A percentile compares a stretch with the other conserved stretches of the same genome.
Evolutionary conservation across 2,329 filamentous ascomycete species (phyloP).

Genomic region (Cladosporium sp.): DNA sequence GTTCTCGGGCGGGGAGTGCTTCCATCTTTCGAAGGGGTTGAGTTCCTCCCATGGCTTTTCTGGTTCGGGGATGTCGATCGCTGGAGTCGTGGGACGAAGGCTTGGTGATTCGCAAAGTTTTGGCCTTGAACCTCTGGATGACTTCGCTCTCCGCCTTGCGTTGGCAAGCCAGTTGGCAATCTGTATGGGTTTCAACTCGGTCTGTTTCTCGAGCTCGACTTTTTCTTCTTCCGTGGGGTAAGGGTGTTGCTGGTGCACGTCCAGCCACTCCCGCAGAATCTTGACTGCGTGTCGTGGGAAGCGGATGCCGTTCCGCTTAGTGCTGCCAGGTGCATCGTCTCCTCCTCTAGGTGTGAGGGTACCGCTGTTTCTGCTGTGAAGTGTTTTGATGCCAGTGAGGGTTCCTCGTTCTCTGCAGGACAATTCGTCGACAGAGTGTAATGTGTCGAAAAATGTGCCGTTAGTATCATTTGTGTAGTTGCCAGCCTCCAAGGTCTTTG

Average conservation of each 20-base stretch:
- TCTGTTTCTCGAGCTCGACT: constrained; percentile 73
- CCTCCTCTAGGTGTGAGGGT: constrained; percentile 25
- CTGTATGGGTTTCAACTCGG: constrained; percentile 78
- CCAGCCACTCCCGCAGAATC: constrained; percentile 81
- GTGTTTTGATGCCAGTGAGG: constrained; percentile 42
- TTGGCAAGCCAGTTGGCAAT: constrained; percentile 94
- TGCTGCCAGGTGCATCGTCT: constrained; percentile 39
- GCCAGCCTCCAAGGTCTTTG: constrained; percentile 32
- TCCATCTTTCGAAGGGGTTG: constrained; percentile 69
- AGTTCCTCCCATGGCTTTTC: constrained; percentile 50
- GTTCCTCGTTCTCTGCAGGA: constrained; percentile 36
- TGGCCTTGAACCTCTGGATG: constrained; percentile 60
- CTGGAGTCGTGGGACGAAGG: constrained; percentile 60
- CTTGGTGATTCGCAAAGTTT: constrained; percentile 60
- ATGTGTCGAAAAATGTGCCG: constrained; percentile 48
- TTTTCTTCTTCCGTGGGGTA: constrained; percentile 90
- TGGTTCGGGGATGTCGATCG: constrained; percentile 71
- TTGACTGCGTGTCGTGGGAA: constrained; percentile 81
- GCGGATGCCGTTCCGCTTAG: constrained; percentile 61
- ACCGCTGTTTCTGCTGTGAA: constrained; percentile 32
- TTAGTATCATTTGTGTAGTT: constrained; percentile 31
- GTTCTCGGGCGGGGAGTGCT: constrained; percentile 68
- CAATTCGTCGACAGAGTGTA: constrained; percentile 51
- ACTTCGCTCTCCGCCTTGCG: constrained; percentile 79
- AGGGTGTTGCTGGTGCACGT: constrained; percentile 76